phyloP scores from a whole-genome alignment of 2,329 filamentous ascomycete genomes.

The Nannizziopsis arthrosporioides region DNA sequence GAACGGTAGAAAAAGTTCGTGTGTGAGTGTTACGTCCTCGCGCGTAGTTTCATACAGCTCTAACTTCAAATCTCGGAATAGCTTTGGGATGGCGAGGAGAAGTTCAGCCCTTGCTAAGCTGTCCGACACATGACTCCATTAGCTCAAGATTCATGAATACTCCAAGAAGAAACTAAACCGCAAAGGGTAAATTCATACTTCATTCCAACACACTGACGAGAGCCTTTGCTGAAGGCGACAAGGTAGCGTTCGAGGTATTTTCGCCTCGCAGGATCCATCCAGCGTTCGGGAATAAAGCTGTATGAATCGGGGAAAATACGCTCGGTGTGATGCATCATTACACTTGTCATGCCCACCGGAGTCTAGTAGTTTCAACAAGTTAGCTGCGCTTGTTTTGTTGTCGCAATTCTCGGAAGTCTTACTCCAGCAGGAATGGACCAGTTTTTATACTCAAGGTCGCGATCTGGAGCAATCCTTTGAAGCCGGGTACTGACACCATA shows the following conservation, averaged over 20 bases:
- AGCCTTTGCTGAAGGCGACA: conserved; percentile 29
- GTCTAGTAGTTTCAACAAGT: conserved; percentile 11
- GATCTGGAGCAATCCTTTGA: conserved; percentile 19
- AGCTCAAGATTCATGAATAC: neutral
- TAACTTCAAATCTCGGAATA: conserved; percentile 17
- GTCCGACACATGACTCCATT: neutral
- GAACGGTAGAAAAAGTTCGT: conserved; percentile 20
- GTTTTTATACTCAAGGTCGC: conserved; percentile 13
- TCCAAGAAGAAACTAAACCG: neutral
- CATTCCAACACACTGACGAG: conserved; percentile 35
- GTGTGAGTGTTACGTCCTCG: conserved; percentile 15
- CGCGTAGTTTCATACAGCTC: conserved; percentile 16
- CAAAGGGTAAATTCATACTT: conserved; percentile 22
- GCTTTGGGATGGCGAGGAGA: conserved; percentile 8
- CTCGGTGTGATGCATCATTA: conserved; percentile 19
- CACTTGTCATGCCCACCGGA: conserved; percentile 18
- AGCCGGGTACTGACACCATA: conserved; percentile 25
- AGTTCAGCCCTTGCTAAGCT: conserved; percentile 8
- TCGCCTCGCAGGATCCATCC: conserved; percentile 17
- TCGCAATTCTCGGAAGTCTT: neutral
- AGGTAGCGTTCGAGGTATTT: conserved; percentile 21
- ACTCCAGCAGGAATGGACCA: conserved; percentile 15
- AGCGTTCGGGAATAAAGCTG: conserved; percentile 22
- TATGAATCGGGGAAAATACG: conserved; percentile 21
- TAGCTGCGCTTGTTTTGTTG: neutral